Percentiles rank a stretch among this genome's conserved stretches.
These are phyloP conservation scores for Wickerhamiella pararugosa DNA, from an alignment of 1,139 yeast genomes.

Conservation along the genomic window DNA sequence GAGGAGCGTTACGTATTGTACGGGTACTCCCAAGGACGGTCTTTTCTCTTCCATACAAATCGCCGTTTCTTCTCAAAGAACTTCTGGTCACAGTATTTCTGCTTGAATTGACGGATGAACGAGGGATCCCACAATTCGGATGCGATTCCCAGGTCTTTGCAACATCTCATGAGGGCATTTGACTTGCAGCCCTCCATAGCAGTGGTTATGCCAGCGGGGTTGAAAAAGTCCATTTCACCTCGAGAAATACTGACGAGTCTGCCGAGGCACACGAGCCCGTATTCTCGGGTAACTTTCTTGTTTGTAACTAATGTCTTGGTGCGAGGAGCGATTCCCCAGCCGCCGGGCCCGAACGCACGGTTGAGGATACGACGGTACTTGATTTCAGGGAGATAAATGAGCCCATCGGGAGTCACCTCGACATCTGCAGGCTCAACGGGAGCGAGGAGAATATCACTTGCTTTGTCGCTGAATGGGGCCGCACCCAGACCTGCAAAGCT, in stretches of 20 bases:
- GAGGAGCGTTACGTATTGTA: constrained; percentile 22
- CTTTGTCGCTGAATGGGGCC: constrained; percentile 49
- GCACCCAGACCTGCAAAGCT: constrained; percentile 50
- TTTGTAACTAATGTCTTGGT: constrained; percentile 65
- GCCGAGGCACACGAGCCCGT: constrained; percentile 76
- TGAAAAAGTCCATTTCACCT: constrained; percentile 90
- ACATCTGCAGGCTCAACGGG: constrained; percentile 54
- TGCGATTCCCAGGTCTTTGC: constrained; percentile 93
- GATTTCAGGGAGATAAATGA: constrained; percentile 83
- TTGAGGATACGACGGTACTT: constrained; percentile 81
- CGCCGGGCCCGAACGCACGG: constrained; percentile 93
- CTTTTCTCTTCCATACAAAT: constrained; percentile 68
- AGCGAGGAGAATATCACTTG: constrained; percentile 43
- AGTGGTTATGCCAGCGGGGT: constrained; percentile 76
- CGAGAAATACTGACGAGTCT: constrained; percentile 82
- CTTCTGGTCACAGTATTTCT: constrained; percentile 60
- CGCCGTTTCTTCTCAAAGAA: constrained; percentile 80
- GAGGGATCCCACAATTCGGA: constrained; percentile 95
- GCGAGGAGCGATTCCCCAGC: constrained; percentile 96
- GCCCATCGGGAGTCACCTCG: constrained; percentile 92
- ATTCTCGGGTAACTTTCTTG: constrained; percentile 64
- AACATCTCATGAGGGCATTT: constrained; percentile 93
- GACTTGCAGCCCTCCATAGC: constrained; percentile 97
- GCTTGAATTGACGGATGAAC: constrained; percentile 69
- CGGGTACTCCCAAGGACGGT: constrained; percentile 61